Evolutionary conservation across 768 basidiomycete species (phyloP).

Genomic region (Austroboletus eburneus): DNA sequence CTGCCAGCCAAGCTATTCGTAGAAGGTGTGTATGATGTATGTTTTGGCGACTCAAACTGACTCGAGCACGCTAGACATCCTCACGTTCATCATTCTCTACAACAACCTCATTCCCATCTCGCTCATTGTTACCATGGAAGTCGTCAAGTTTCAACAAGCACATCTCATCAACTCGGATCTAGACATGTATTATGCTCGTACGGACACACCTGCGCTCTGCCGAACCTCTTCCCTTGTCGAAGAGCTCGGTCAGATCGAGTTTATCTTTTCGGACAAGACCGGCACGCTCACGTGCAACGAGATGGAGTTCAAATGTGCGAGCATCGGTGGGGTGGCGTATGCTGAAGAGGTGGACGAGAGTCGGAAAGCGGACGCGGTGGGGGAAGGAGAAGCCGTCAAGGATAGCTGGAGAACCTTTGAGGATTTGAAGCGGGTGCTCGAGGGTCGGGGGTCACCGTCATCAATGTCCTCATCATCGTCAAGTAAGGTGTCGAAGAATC

Average conservation of each 20-base stretch:
- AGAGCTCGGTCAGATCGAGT: slow-evolving; percentile 97
- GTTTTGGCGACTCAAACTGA: slow-evolving; percentile 1
- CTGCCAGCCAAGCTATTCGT: slow-evolving; percentile 67
- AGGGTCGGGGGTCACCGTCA: slow-evolving; percentile 27
- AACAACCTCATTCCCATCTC: slow-evolving; percentile 99
- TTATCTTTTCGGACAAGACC: slow-evolving; percentile 93
- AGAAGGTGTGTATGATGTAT: slow-evolving; percentile 52
- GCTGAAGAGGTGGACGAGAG: slow-evolving; percentile 88
- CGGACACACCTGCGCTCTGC: slow-evolving; percentile 95
- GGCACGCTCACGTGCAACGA: slow-evolving; percentile 96
- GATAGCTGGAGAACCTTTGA: slow-evolving; percentile 78
- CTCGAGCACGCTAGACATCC: slow-evolving; percentile 59
- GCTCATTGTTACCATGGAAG: slow-evolving; percentile 98
- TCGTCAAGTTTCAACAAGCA: slow-evolving; percentile 98
- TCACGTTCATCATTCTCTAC: slow-evolving; percentile 98
- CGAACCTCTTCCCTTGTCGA: slow-evolving; percentile 98
- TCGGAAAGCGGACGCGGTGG: slow-evolving; percentile 54
- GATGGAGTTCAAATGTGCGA: slow-evolving; percentile 95
- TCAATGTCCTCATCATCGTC: slow-evolving; percentile 3
- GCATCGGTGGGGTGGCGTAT: slow-evolving; percentile 84
- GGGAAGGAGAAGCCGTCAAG: slow-evolving; percentile 36
- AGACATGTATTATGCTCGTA: slow-evolving; percentile 96
- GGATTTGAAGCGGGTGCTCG: slow-evolving; percentile 58
- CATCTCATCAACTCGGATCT: slow-evolving; percentile 95
- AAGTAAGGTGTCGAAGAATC: slow-evolving; percentile 38